These are phyloP conservation scores for Sphenostylis stenocarpa DNA, from an alignment of 306 rosid species.

Conservation along the genomic window DNA sequence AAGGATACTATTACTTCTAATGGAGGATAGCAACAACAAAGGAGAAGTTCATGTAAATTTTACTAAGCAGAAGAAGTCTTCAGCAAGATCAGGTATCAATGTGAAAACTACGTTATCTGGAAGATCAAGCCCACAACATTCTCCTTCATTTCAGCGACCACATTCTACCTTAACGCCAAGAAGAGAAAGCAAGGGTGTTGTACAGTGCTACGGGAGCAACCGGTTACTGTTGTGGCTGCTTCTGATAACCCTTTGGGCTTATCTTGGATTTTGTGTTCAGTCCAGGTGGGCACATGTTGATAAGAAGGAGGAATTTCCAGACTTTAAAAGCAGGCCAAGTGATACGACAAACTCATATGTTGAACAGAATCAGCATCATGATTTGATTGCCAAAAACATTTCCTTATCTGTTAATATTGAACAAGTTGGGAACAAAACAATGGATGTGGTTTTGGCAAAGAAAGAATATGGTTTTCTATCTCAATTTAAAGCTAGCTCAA, in stretches of 20 bases:
- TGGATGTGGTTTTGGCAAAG: slow-evolving; percentile 50
- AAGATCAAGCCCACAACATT: slow-evolving; percentile 56
- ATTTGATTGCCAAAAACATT: slow-evolving; percentile 36
- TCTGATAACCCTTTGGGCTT: slow-evolving; percentile 88
- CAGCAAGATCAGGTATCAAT: slow-evolving; percentile 48
- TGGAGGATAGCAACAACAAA: slow-evolving; percentile 60
- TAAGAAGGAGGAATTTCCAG: slow-evolving; percentile 52
- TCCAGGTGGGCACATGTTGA: slow-evolving; percentile 82
- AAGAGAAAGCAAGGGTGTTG: slow-evolving; percentile 59
- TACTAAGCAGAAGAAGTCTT: slow-evolving; percentile 30
- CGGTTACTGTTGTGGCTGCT: slow-evolving; percentile 66
- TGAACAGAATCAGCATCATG: slow-evolving; percentile 45
- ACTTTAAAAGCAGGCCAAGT: slow-evolving; percentile 43
- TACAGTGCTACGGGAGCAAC: slow-evolving; percentile 63
- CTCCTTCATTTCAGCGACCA: slow-evolving; percentile 65
- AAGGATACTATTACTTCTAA: slow-evolving; percentile 32
- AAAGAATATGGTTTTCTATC: slow-evolving; percentile 44
- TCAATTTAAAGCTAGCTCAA: slow-evolving; percentile 34
- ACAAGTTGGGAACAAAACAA: slow-evolving; percentile 26
- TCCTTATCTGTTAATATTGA: slow-evolving; percentile 40
- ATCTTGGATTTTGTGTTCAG: slow-evolving; percentile 82
- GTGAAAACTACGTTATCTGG: slow-evolving; percentile 59
- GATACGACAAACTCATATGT: slow-evolving; percentile 28
- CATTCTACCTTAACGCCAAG: slow-evolving; percentile 60
- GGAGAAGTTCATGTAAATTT: slow-evolving; percentile 48